phyloP scores from a whole-genome alignment of 805 yeast species.

The Pichia paraexigua region DNA sequence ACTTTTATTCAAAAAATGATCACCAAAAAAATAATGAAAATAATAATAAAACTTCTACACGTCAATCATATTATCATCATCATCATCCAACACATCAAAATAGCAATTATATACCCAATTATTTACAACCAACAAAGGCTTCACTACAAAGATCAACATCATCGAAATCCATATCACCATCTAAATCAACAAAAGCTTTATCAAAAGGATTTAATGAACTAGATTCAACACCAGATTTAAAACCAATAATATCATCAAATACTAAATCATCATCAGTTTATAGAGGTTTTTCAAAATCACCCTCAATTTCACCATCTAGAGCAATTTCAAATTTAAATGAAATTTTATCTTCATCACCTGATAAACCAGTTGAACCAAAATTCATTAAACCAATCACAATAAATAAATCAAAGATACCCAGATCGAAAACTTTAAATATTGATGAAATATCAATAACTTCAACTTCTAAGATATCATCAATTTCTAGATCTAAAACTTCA shows the following conservation, averaged over 20 bases:
- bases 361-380: not conserved
- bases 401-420: not conserved
- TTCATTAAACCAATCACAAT: not conserved
- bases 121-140: constrained; percentile 18
- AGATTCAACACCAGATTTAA: not conserved
- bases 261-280: not conserved
- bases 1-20: not conserved
- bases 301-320: constrained; percentile 14
- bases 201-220: not conserved
- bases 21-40: not conserved
- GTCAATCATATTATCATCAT: not conserved
- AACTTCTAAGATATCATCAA: not conserved
- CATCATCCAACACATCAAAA: not conserved
- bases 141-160: constrained; percentile 13
- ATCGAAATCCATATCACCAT: constrained; percentile 5
- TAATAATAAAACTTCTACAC: not conserved
- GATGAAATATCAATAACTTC: not conserved
- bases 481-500: constrained; percentile 3
- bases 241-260: not conserved
- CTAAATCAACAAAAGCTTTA: constrained; percentile 8
- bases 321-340: constrained; percentile 16
- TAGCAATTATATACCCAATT: constrained; percentile 12
- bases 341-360: constrained; percentile 4
- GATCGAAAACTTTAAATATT: not conserved
- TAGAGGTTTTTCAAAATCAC: constrained; percentile 1